Conservation (phyloP, 2,329 filamentous ascomycete genomes). For the Cucurbitaria berberidis region DNA sequence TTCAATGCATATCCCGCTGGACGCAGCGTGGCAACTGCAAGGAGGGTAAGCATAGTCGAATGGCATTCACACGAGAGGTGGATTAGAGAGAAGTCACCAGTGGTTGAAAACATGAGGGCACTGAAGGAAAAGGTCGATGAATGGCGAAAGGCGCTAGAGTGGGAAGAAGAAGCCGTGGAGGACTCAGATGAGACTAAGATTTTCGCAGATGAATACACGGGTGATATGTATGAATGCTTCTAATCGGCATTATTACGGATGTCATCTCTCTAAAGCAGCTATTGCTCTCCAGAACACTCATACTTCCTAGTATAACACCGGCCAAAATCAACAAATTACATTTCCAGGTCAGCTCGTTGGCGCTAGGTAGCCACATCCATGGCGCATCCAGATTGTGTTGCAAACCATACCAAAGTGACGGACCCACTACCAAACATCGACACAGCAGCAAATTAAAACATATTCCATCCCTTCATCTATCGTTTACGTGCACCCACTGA, state of each 20-base stretch:
- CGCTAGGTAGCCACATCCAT: background rate
- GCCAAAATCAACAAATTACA: background rate
- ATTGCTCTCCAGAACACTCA: background rate
- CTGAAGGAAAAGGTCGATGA: constrained; percentile 21
- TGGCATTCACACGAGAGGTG: constrained; percentile 25
- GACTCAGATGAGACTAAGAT: constrained; percentile 5
- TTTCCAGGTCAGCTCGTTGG: background rate
- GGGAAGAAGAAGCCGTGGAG: constrained; percentile 6
- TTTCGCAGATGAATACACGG: background rate
- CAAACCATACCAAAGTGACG: background rate
- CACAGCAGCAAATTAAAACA: background rate
- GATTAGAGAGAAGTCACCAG: constrained; percentile 10
- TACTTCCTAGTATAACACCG: background rate
- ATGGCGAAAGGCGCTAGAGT: constrained; percentile 29
- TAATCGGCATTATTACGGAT: background rate
- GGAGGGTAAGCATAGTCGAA: constrained; percentile 10
- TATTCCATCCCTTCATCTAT: background rate
- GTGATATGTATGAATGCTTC: background rate
- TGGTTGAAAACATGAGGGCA: constrained; percentile 17
- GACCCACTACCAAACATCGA: background rate
- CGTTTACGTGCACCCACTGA: too few relatives aligned
- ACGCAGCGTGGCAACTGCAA: constrained; percentile 27
- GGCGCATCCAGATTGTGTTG: background rate
- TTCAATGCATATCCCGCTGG: constrained; percentile 40
- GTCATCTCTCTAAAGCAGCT: background rate